Base-by-base conservation (phyloP, 176 grass and related monocot species). In the Ampelocalamus luodianensis region DNA sequence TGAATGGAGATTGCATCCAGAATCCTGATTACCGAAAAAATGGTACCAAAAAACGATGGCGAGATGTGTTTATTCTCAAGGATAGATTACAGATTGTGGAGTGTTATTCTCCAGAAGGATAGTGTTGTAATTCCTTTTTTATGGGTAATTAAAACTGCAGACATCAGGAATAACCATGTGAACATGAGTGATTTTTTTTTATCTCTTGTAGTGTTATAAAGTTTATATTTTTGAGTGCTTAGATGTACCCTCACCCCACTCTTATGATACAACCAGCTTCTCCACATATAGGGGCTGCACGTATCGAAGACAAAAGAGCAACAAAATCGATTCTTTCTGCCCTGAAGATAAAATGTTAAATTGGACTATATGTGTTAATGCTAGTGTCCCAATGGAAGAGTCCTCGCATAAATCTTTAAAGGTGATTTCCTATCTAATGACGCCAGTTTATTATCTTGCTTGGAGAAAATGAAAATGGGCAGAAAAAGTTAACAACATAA, bases 401-500 rank as follows among this genome's bases (percentile, higher is more conserved):
- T n/a, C 37, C 10, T 74, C 12, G 0, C 18, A 14, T 55, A 32
- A 71, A 71, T 24, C 38, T 44, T 50, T 58, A 10, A 14, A 71
- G 16, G 62, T 51, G 23, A 16, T 69, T 48, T 40, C 29, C 82
- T 80, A 85, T 43, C 40, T 42, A 72, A 29, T 11, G 76, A 76
- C 63, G 40, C 2, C 1, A 73, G 1, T 76, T 24, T 51, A 56
- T 29, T 10, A 69, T 69, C 37, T 69, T 77, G 15, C 59, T 56
- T 17, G 7, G 36, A 67, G 69, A 58, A 59, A 34, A 74, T 26
- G 32, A 55, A 44, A 56, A 55, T 16, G 8, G 17, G 39, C 20
- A 78, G 37, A 29, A 71, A 64, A 71, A 46, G 36, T 68, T 72
- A 59, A 82, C 27, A 79, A n/a, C 29, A 66, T 22, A 72, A 65